These are phyloP conservation scores for Tuber borchii DNA, from an alignment of 495 filamentous ascomycete species.

Conservation along the genomic window DNA sequence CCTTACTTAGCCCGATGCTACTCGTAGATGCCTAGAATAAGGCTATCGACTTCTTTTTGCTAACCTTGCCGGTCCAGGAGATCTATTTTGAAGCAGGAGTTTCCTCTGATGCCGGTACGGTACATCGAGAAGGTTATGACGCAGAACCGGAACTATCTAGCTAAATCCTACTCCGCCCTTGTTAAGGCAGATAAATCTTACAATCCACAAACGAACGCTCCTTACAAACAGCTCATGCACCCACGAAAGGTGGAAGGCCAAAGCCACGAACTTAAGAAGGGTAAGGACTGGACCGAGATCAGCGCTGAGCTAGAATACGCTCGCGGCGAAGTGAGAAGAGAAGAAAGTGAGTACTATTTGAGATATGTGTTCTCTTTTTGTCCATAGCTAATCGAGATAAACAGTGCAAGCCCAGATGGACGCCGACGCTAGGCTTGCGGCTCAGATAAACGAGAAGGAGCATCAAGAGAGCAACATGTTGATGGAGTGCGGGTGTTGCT, in stretches of 20 bases:
- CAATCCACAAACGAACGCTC: constrained; percentile 31
- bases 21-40: constrained; percentile 2
- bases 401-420: constrained; percentile 34
- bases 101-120: constrained; percentile 46
- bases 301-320: constrained; percentile 33
- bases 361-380: constrained; percentile 7
- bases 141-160: constrained; percentile 45
- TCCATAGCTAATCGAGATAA: constrained; percentile 5
- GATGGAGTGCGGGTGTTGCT: constrained; percentile 67
- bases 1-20: not conserved
- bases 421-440: constrained; percentile 35
- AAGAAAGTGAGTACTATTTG: constrained; percentile 34
- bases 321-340: constrained; percentile 31
- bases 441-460: constrained; percentile 41
- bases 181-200: constrained; percentile 44
- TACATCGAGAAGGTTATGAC: constrained; percentile 48
- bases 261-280: constrained; percentile 21
- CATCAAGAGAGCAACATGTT: constrained; percentile 50
- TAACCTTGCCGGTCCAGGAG: constrained; percentile 20
- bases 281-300: constrained; percentile 25
- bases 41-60: constrained; percentile 21
- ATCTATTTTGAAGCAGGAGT: constrained; percentile 47
- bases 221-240: constrained; percentile 42
- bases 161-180: constrained; percentile 46
- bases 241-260: constrained; percentile 30